Percentiles rank a stretch among this genome's conserved stretches.
Evolutionary conservation across 2,329 filamentous ascomycete species (phyloP).

Genomic region (Chrysosporium queenslandicum): DNA sequence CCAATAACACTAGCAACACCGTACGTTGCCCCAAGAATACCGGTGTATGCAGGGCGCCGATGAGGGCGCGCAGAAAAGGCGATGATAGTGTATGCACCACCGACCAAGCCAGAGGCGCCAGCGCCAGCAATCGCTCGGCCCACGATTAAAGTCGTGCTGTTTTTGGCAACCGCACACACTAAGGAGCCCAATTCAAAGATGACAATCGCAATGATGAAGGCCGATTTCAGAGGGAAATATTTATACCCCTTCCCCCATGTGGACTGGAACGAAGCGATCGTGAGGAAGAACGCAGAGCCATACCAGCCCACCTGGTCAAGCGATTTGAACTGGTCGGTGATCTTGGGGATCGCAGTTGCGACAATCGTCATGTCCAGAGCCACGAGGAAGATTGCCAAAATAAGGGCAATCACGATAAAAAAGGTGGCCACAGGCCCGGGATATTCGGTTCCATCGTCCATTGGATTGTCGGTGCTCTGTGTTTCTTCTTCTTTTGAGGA

Average conservation of each 20-base stretch:
- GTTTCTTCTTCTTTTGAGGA: not conserved
- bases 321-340: conserved; percentile 30
- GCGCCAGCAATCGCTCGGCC: conserved; percentile 36
- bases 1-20: conserved; percentile 17
- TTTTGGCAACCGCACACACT: conserved; percentile 26
- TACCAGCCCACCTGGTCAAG: conserved; percentile 32
- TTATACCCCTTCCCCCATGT: conserved; percentile 35
- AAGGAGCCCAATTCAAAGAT: conserved; percentile 25
- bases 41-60: conserved; percentile 15
- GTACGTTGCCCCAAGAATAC: conserved; percentile 17
- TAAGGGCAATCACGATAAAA: conserved; percentile 14
- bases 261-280: conserved; percentile 24
- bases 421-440: conserved; percentile 11
- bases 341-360: conserved; percentile 28
- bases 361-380: conserved; percentile 23
- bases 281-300: conserved; percentile 27
- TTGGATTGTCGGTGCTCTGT: not conserved
- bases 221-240: conserved; percentile 32
- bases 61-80: conserved; percentile 13
- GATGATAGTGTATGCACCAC: conserved; percentile 28
- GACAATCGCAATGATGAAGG: conserved; percentile 23
- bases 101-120: conserved; percentile 31
- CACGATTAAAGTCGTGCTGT: conserved; percentile 32
- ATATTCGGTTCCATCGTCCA: conserved; percentile 9
- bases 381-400: conserved; percentile 15